A percentile compares a stretch with the other conserved stretches of the same genome.
Evolutionary conservation across 495 filamentous ascomycete species (phyloP).

Genomic region (Xylaria grammica): DNA sequence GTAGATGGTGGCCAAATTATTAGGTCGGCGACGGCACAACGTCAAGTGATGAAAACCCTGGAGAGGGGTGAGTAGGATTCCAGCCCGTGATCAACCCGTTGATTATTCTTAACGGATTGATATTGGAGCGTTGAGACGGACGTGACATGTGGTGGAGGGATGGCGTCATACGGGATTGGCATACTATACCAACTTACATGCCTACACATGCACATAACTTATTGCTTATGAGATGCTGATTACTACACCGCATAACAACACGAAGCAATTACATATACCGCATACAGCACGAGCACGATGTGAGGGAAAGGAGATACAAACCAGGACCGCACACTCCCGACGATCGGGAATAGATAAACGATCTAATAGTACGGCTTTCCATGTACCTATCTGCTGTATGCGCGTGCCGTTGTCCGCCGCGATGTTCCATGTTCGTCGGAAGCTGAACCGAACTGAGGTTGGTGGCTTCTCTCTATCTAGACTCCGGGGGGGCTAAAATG

Average conservation of each 20-base stretch:
- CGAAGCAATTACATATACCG: background rate
- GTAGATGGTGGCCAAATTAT: background rate
- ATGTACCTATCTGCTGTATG: background rate
- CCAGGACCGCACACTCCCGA: too few relatives aligned
- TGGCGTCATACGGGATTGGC: slow-evolving; percentile 5
- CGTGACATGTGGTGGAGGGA: background rate
- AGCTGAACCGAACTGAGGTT: background rate
- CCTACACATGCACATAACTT: too few relatives aligned
- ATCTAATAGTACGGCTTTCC: background rate
- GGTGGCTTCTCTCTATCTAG: background rate
- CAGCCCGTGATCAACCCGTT: too few relatives aligned
- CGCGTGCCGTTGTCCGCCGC: too few relatives aligned
- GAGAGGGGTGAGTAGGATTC: background rate
- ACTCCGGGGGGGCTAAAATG: background rate
- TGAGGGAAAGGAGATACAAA: too few relatives aligned
- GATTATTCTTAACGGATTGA: too few relatives aligned
- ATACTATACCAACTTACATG: background rate
- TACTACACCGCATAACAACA: background rate
- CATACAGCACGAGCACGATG: too few relatives aligned
- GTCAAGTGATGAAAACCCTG: background rate
- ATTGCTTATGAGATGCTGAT: background rate
- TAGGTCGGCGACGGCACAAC: background rate
- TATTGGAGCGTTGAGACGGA: background rate
- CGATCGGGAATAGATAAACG: too few relatives aligned
- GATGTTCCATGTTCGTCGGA: background rate